Conservation (phyloP, 2,329 filamentous ascomycete genomes). For the Sporothrix schenckii region DNA sequence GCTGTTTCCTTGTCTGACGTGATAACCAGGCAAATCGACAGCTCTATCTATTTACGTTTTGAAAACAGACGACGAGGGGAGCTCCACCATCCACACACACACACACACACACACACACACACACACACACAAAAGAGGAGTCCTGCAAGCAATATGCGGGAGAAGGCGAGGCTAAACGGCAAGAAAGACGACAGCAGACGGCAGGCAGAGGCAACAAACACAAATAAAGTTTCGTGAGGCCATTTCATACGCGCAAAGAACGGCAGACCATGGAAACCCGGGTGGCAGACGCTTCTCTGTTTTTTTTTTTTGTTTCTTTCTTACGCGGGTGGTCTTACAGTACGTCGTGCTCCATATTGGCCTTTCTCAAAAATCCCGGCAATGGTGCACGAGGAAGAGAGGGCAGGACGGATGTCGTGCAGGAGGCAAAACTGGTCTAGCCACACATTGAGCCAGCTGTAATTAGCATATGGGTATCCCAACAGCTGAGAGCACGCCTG, state of each 20-base stretch:
- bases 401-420: slow-evolving; percentile 30
- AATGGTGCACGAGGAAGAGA: slow-evolving; percentile 6
- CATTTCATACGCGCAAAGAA: background rate
- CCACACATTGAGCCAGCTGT: background rate
- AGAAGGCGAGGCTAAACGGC: slow-evolving; percentile 28
- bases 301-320: background rate
- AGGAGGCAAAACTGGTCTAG: slow-evolving; percentile 22
- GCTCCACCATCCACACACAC: slow-evolving; percentile 1
- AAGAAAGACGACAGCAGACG: background rate
- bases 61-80: background rate
- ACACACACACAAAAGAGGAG: background rate
- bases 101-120: slow-evolving; percentile 2
- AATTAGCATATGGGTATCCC: background rate
- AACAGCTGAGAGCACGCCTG: background rate
- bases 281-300: background rate
- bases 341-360: background rate
- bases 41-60: background rate
- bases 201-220: background rate
- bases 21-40: slow-evolving; percentile 4
- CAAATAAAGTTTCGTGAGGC: background rate
- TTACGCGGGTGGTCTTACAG: background rate
- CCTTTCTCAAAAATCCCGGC: slow-evolving; percentile 1
- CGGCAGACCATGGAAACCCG: background rate
- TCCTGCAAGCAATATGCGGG: slow-evolving; percentile 26
- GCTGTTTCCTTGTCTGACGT: background rate